These are phyloP conservation scores for Sechiopsis laciniata DNA, from an alignment of 306 rosid genomes.

Conservation along the genomic window DNA sequence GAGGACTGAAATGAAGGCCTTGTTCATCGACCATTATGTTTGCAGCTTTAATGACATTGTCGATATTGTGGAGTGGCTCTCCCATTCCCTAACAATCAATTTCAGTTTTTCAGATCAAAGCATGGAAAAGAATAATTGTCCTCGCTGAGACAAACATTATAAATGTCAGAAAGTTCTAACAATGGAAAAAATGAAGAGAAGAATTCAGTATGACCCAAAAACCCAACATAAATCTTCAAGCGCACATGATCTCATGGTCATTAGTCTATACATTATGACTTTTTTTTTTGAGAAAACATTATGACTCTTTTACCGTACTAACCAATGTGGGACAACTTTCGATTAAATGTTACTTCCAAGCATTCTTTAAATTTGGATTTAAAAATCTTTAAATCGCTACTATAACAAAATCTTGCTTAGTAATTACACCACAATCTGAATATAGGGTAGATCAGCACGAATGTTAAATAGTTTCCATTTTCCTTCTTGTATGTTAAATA, in stretches of 20 bases:
- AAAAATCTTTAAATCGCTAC: neutral
- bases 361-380: neutral
- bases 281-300: too few relatives aligned
- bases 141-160: neutral
- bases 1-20: constrained; percentile 94
- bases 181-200: neutral
- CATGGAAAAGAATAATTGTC: neutral
- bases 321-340: too few relatives aligned
- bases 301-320: too few relatives aligned
- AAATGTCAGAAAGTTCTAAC: neutral
- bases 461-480: neutral
- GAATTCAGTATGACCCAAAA: neutral
- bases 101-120: neutral
- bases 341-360: neutral
- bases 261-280: too few relatives aligned
- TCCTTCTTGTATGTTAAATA: too few relatives aligned
- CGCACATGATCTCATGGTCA: too few relatives aligned
- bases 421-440: neutral
- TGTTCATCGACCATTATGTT: constrained; percentile 83
- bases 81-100: constrained; percentile 73
- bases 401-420: too few relatives aligned
- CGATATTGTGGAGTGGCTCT: constrained; percentile 89
- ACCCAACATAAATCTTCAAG: too few relatives aligned
- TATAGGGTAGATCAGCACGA: neutral
- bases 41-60: constrained; percentile 88